Base-by-base conservation (phyloP, 805 yeast genomes). In the Ogataea paraovalis region DNA sequence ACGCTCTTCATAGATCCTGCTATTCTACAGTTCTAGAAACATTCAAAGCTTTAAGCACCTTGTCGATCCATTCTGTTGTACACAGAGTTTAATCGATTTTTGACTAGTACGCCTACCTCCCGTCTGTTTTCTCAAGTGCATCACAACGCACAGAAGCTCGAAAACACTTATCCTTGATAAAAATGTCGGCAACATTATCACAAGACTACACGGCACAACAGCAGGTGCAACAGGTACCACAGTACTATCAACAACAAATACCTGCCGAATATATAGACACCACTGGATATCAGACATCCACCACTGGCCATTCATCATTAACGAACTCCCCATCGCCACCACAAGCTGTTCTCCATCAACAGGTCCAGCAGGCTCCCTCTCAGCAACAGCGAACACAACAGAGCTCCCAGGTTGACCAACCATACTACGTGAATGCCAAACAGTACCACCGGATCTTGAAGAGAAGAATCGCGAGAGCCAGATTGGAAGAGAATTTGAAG, bases 371-470 rank as follows among this genome's bases (percentile, higher is more conserved):
- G 30, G 23, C 47, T 21, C 20, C 48, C 19, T 8, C 53, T 54
- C 61, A 34, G 49, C 58, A 39, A 44, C 51, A 13, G 46, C 60
- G 2, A 39, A 43, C 18, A 14, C 48, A 48, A 41, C 47, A 48
- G 30, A 51, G 44, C 22, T 44, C 49, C 12, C 59, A 50, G 41
- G 47, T 51, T 19, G 97, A 91, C 62, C 96, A 92, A 66, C 99
- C 98, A 1, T 90, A 90, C 61, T 94, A 94, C 60, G 99, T 94
- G 39, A 94, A 94, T 65, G 99, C 99, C 9, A 94, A 94, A 66
- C 99, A 94, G 61, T 94, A 94, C 59, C 97, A 94, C 60, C 81
- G 99, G 39, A 94, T 94, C 16, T 70, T 94, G 56, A 94, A 94
- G 65, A 77, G 99, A 61, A 79, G 99, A 57, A 78, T 90, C 39